Percentiles rank a stretch among this genome's conserved stretches.
Evolutionary conservation across 768 basidiomycete species (phyloP).

Genomic region (Termitomyces sp.): DNA sequence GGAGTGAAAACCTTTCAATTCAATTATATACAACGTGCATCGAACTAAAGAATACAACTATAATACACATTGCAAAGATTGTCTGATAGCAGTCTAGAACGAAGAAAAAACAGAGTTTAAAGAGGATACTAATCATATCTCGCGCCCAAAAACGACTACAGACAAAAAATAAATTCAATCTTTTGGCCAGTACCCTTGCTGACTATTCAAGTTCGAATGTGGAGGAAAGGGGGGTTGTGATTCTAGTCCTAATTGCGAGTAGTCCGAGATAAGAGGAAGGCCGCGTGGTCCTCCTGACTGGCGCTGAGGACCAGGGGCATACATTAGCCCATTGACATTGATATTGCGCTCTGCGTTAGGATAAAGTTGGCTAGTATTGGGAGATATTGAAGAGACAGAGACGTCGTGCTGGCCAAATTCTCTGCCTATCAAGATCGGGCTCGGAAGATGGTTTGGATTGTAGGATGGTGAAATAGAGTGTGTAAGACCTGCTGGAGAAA

Average conservation of each 20-base stretch:
- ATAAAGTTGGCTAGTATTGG: slow-evolving; percentile 26
- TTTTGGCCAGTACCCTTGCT: slow-evolving; percentile 21
- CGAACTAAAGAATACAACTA: slow-evolving; percentile 1
- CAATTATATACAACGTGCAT: neutral
- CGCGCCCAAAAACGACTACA: neutral
- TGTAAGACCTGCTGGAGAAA: slow-evolving; percentile 24
- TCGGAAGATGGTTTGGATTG: slow-evolving; percentile 26
- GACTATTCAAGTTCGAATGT: slow-evolving; percentile 6
- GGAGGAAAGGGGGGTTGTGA: slow-evolving; percentile 8
- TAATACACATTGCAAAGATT: slow-evolving; percentile 2
- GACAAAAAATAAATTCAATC: slow-evolving; percentile 5
- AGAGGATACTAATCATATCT: neutral
- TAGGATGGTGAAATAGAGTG: slow-evolving; percentile 21
- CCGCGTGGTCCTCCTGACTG: slow-evolving; percentile 16
- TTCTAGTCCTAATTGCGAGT: slow-evolving; percentile 18
- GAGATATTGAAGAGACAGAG: slow-evolving; percentile 24
- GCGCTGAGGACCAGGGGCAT: slow-evolving; percentile 11
- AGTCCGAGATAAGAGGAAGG: slow-evolving; percentile 18
- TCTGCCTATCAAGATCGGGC: slow-evolving; percentile 8
- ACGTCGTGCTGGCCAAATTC: slow-evolving; percentile 22
- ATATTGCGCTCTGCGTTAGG: slow-evolving; percentile 11
- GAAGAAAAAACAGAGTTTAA: neutral
- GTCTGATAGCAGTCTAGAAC: slow-evolving; percentile 1
- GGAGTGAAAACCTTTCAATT: neutral
- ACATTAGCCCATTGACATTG: slow-evolving; percentile 15